These are phyloP conservation scores for Neltuma alba DNA, from an alignment of 306 rosid genomes.

Conservation along the genomic window DNA sequence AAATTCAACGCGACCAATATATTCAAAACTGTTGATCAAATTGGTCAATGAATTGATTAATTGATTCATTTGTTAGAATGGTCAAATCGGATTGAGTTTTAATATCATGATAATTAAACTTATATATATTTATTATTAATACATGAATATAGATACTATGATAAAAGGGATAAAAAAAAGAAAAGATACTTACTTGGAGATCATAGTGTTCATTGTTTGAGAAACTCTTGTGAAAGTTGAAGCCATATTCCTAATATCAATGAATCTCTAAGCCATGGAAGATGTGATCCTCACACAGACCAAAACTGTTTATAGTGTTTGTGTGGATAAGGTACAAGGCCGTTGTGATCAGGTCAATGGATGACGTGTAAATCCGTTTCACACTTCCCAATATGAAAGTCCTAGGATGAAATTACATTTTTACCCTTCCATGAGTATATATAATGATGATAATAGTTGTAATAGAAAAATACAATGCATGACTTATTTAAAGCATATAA, in stretches of 20 bases:
- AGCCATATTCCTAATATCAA: not conserved
- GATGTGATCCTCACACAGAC: not conserved
- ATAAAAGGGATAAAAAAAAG: not conserved
- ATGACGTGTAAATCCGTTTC: not conserved
- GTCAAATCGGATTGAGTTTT: no score
- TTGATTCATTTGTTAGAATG: no score
- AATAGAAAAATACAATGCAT: no score
- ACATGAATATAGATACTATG: not conserved
- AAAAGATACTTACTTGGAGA: not conserved
- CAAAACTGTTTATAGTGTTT: not conserved
- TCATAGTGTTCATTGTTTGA: not conserved
- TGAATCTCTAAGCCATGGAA: not conserved
- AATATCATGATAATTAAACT: not conserved
- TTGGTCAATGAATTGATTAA: no score
- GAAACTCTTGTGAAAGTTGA: not conserved
- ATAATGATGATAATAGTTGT: no score
- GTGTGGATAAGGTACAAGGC: not conserved
- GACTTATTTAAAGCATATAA: no score
- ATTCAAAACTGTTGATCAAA: no score
- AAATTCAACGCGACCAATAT: no score
- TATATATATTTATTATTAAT: not conserved
- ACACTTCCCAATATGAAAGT: not conserved
- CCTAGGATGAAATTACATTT: not conserved
- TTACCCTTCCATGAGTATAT: not conserved
- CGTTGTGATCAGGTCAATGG: not conserved